These are phyloP conservation scores for Melanogaster broomeanus DNA, from an alignment of 768 basidiomycete species.

Conservation along the genomic window DNA sequence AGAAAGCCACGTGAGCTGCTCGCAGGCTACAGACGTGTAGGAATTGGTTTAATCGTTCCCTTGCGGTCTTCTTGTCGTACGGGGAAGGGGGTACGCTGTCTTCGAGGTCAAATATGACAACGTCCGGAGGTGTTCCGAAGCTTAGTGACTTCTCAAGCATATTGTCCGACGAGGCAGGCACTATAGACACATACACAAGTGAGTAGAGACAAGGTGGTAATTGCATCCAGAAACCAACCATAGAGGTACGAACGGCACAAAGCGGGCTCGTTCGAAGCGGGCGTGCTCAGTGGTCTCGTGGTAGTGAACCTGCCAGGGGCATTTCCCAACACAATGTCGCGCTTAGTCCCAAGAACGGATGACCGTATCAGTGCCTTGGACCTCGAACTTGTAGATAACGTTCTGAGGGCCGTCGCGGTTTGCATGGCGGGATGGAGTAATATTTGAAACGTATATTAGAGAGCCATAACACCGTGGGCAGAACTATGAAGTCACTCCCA, in stretches of 20 bases:
- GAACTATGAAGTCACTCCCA: not conserved
- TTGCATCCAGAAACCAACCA: slow-evolving; percentile 26
- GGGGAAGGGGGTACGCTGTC: slow-evolving; percentile 73
- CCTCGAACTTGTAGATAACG: slow-evolving; percentile 7
- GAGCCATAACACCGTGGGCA: not conserved
- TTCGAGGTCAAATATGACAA: slow-evolving; percentile 86
- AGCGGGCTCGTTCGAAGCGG: slow-evolving; percentile 11
- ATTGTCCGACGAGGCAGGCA: slow-evolving; percentile 76
- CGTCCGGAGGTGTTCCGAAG: slow-evolving; percentile 54
- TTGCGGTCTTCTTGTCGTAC: slow-evolving; percentile 59
- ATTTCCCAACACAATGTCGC: not conserved
- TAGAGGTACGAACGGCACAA: slow-evolving; percentile 66
- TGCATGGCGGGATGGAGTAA: not conserved
- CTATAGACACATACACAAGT: slow-evolving; percentile 33
- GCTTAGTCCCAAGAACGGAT: not conserved
- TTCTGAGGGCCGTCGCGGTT: not conserved
- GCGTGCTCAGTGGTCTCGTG: slow-evolving; percentile 16
- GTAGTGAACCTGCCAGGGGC: not conserved
- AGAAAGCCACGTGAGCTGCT: slow-evolving; percentile 3
- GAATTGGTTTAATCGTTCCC: slow-evolving; percentile 55
- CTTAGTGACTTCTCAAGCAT: slow-evolving; percentile 81
- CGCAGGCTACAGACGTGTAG: slow-evolving; percentile 44
- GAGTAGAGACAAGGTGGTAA: not conserved
- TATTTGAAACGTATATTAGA: not conserved
- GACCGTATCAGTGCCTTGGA: not conserved